phyloP scores from a whole-genome alignment of 2,329 filamentous ascomycete species.

The Colletotrichum abscissum region DNA sequence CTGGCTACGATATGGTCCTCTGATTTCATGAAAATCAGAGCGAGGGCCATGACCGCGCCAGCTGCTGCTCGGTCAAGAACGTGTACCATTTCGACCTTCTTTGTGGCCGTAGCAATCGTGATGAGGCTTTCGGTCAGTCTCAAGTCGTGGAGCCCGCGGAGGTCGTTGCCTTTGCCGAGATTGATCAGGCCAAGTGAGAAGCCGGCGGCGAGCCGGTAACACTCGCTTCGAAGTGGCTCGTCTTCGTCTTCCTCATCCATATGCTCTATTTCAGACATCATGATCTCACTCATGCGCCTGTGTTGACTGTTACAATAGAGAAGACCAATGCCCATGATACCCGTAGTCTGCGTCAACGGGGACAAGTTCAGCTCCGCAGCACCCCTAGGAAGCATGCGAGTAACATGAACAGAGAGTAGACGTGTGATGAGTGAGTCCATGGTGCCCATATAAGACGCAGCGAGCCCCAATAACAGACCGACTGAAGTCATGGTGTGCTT shows the following conservation, averaged over 20 bases:
- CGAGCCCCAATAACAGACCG: constrained; percentile 89
- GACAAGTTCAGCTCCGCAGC: constrained; percentile 95
- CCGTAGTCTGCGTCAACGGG: constrained; percentile 92
- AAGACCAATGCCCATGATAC: constrained; percentile 95
- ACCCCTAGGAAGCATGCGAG: constrained; percentile 89
- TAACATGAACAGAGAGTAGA: constrained; percentile 94
- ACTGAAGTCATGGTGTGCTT: constrained; percentile 99
- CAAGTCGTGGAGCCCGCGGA: constrained; percentile 94
- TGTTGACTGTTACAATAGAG: constrained; percentile 96
- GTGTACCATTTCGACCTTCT: constrained; percentile 92
- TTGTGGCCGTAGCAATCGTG: constrained; percentile 85
- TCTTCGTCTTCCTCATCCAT: constrained; percentile 84
- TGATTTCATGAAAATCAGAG: constrained; percentile 97
- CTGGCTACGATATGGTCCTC: constrained; percentile 87
- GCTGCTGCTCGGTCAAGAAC: constrained; percentile 93
- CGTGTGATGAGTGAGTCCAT: constrained; percentile 98
- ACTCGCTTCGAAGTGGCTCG: constrained; percentile 88
- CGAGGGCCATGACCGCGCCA: constrained; percentile 89
- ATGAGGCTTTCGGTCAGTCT: constrained; percentile 89
- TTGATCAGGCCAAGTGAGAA: constrained; percentile 96
- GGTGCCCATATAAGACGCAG: constrained; percentile 93
- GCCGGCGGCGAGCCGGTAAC: constrained; percentile 94
- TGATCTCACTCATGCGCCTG: constrained; percentile 97
- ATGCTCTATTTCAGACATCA: constrained; percentile 96
- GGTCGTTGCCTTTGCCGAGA: constrained; percentile 86